A percentile compares a stretch with the other conserved stretches of the same genome.
Evolutionary conservation across 768 basidiomycete genomes (phyloP).

Genomic region (Tricholoma sp.): DNA sequence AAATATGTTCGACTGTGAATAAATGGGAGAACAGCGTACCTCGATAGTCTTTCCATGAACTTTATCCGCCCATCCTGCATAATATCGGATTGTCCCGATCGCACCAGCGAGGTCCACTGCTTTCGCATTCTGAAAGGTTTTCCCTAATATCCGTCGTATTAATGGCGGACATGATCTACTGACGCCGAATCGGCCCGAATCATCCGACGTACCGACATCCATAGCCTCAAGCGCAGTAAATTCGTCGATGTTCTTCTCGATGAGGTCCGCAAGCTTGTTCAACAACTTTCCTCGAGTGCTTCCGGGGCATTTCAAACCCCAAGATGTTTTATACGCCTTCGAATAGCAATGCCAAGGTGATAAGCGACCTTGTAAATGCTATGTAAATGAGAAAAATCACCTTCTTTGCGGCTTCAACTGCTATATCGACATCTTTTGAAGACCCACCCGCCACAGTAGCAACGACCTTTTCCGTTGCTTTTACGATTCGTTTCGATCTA

Average conservation of each 20-base stretch:
- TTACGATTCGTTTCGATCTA: conserved; percentile 6
- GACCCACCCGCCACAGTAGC: conserved; percentile 53
- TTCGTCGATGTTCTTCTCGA: conserved; percentile 20
- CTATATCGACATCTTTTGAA: conserved; percentile 47
- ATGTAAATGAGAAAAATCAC: conserved; percentile 34
- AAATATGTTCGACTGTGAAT: too few relatives aligned
- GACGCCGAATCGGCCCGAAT: too few relatives aligned
- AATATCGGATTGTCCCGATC: conserved; percentile 54
- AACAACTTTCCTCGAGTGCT: conserved; percentile 17
- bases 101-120: conserved; percentile 37
- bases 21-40: conserved; percentile 1
- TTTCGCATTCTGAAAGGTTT: conserved; percentile 36
- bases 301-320: conserved; percentile 59
- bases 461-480: conserved; percentile 62
- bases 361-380: too few relatives aligned
- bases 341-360: not conserved
- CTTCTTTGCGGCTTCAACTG: conserved; percentile 44
- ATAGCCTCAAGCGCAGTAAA: conserved; percentile 22
- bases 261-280: conserved; percentile 24
- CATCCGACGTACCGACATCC: conserved; percentile 16
- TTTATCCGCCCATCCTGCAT: conserved; percentile 80
- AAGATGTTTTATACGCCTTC: conserved; percentile 42
- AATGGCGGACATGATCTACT: too few relatives aligned
- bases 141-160: not conserved
- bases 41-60: conserved; percentile 57